Evolutionary conservation across 108 stramenopile genomes (phyloP).

Genomic region (Cyclotella baltica): DNA sequence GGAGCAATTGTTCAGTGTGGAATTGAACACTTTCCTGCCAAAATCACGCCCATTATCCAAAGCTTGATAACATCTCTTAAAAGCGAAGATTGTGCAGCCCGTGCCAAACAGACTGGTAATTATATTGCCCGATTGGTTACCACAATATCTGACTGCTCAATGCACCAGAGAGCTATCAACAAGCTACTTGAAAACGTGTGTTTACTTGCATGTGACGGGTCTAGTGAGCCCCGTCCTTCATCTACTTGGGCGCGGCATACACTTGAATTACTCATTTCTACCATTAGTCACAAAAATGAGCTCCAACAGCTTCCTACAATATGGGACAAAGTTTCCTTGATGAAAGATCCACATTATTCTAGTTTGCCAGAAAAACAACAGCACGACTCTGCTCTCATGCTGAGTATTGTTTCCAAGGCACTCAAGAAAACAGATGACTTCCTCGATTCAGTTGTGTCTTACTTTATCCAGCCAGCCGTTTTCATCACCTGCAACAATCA

Average conservation of each 20-base stretch:
- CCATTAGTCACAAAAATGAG: slow-evolving; percentile 13
- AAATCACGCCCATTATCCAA: slow-evolving; percentile 74
- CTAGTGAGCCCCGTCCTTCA: not conserved
- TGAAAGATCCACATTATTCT: slow-evolving; percentile 13
- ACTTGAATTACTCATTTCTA: slow-evolving; percentile 36
- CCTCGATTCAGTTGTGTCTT: slow-evolving; percentile 17
- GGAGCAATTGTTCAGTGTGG: slow-evolving; percentile 63
- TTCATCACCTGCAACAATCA: slow-evolving; percentile 34
- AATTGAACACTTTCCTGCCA: slow-evolving; percentile 51
- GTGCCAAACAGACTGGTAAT: slow-evolving; percentile 34
- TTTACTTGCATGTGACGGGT: slow-evolving; percentile 42
- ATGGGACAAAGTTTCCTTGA: slow-evolving; percentile 32
- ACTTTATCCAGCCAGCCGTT: slow-evolving; percentile 26
- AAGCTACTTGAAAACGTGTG: slow-evolving; percentile 64
- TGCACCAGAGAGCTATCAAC: slow-evolving; percentile 33
- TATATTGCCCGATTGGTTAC: slow-evolving; percentile 46
- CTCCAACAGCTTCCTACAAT: slow-evolving; percentile 39
- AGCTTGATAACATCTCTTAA: slow-evolving; percentile 76
- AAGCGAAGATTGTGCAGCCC: slow-evolving; percentile 58
- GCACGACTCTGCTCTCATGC: slow-evolving; percentile 30
- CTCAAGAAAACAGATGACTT: slow-evolving; percentile 11
- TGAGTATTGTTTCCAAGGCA: slow-evolving; percentile 40
- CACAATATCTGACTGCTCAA: slow-evolving; percentile 31
- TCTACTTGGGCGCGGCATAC: slow-evolving; percentile 32
- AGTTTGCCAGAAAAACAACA: slow-evolving; percentile 19